Percentiles rank a stretch among this genome's conserved stretches.
Conservation (phyloP, 1,284 basidiomycete genomes). For the Apiotrichum gamsii region DNA sequence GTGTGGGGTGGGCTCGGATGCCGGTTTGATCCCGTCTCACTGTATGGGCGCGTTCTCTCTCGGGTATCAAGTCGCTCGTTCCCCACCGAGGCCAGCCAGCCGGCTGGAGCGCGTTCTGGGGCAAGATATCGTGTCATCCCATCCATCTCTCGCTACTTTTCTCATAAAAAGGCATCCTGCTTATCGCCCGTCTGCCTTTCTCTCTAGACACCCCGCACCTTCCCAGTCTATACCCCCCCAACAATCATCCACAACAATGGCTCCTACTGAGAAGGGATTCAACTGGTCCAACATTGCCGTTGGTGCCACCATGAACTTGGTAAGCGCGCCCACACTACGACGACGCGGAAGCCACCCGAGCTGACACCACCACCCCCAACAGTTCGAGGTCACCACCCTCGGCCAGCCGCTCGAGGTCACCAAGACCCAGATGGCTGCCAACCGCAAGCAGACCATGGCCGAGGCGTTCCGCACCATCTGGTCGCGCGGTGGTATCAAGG, state of each 20-base stretch:
- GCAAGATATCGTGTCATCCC: too few species aligned
- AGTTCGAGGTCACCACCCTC: constrained; percentile 78
- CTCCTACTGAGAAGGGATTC: constrained; percentile 71
- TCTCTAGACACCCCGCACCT: background rate
- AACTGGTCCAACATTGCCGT: constrained; percentile 99
- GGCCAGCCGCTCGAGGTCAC: constrained; percentile 97
- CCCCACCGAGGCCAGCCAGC: too few species aligned
- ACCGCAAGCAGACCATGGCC: constrained; percentile 81
- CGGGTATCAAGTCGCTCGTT: too few species aligned
- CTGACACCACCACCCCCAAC: constrained; percentile 3
- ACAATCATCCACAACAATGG: constrained; percentile 33
- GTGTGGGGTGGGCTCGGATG: too few species aligned
- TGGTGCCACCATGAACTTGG: constrained; percentile 96
- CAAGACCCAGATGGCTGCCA: constrained; percentile 98
- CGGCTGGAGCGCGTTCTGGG: too few species aligned
- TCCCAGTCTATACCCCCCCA: constrained; percentile 3
- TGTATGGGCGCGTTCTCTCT: too few species aligned
- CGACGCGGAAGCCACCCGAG: background rate
- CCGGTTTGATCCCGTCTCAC: too few species aligned
- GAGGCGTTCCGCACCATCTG: constrained; percentile 82
- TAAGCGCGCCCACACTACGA: constrained; percentile 46
- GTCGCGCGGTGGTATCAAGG: constrained; percentile 79
- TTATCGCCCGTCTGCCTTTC: background rate
- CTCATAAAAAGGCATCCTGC: background rate
- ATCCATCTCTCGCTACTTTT: too few species aligned